Base-by-base conservation (phyloP, 1,284 basidiomycete genomes). In the Amylostereum chailletii region DNA sequence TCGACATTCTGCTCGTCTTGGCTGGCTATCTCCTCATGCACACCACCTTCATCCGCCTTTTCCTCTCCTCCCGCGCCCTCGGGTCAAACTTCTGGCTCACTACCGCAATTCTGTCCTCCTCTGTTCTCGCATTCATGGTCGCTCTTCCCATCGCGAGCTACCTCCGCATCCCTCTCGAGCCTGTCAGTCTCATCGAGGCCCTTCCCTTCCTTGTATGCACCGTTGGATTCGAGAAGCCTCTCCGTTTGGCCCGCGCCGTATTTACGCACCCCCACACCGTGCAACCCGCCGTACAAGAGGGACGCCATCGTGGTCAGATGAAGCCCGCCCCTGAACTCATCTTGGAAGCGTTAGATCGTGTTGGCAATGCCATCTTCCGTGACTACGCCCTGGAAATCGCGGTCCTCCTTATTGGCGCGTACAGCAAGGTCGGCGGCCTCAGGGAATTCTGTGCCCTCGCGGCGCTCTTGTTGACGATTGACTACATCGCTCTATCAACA, bases 151-250 rank as follows among this genome's bases (percentile, higher is more conserved):
- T 91, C 33, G 92, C 94, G 2, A 84, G 90, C 65, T 76, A 86
- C 43, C 74, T 96, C 53, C 76, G 79, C 55, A 91, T 99, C 49
- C 86, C 86, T 5, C 86, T 99, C 58, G 94, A 99, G 66, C 92
- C 92, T 1, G 86, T 99, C 51, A 84, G 87, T 11, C 75, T 99
- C 34, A 94, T 91, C 10, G 96, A 99, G 66, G 94, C 95, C 0
- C 76, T 99, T 1, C 95, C 95, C 0, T 99, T 99, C 83, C 76
- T 99, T 37, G 94, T 99, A 41, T 96, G 96, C 66, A 95, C 92
- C 0, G 86, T 99, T 51, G 95, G 95, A 9, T 99, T 98, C 64
- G 95, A 99, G 70, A 99, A 99, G 68, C 95, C 94, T 0, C 86
- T 94, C 52, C 81, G 91, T 8, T 82, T 99, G 38, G 94, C 94